Evolutionary conservation across 2,329 filamentous ascomycete species (phyloP), one percentile per base, ranked within the genome.

Genomic region (Pestalotiopsis sp.): DNA sequence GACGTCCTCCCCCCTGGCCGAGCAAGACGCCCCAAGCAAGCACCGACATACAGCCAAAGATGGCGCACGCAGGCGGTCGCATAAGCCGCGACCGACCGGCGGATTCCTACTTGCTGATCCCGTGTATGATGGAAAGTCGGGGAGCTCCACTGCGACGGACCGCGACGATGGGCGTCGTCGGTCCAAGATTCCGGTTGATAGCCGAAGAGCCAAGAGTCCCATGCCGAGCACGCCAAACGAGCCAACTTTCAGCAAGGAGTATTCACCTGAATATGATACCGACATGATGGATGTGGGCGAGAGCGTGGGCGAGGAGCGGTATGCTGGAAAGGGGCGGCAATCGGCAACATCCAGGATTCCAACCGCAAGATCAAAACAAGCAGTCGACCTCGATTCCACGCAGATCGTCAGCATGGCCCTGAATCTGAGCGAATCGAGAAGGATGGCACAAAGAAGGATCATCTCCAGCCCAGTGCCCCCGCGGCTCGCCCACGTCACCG

Each of bases 381-480:
- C 79, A 4, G 77, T 92, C 23, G 90, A 94, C 74, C 86, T 92
- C 69, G 95, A 98, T 75, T 92, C 95, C 7, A 89, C 92, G 3
- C 93, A 97, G 79, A 97, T 98, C 71, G 94, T 98, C 57, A 94
- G 94, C 75, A 93, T 98, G 88, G 95, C 95, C 1, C 81, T 98
- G 73, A 96, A 92, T 72, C 81, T 98, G 64, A 97, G 93, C 82
- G 94, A 98, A 79, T 93, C 91, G 75, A 89, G 90, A 72, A 89
- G 89, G 76, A 86, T 86, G 80, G 92, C 84, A 70, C 89, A 82
- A 79, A 88, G 84, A 79, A 87, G 83, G 79, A 90, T 77, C 78
- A 86, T 80, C 72, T 88, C 76, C 67, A 88, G 77, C 76, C 87
- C 79, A 67, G 82, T 82, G 45, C 88, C 81, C 38, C 87, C 83